phyloP scores from a whole-genome alignment of 441 rosid genomes.

The Gossypium davidsonii region DNA sequence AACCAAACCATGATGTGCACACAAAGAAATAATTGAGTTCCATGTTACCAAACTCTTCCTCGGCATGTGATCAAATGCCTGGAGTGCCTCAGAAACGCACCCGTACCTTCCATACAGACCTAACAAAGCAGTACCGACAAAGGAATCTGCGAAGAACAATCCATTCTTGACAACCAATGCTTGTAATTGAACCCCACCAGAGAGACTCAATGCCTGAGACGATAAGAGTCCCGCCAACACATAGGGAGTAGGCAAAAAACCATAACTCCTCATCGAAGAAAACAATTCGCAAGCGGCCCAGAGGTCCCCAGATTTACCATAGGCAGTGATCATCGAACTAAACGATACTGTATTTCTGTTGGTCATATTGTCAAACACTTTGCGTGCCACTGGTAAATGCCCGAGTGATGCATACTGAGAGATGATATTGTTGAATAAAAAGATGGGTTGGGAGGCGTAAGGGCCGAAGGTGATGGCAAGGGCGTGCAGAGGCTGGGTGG shows the following conservation, averaged over 20 bases:
- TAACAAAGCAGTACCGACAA: slow-evolving; percentile 61
- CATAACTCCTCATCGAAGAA: slow-evolving; percentile 42
- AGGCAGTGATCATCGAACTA: slow-evolving; percentile 43
- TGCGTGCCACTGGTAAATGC: slow-evolving; percentile 32
- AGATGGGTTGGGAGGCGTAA: slow-evolving; percentile 39
- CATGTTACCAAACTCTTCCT: slow-evolving; percentile 59
- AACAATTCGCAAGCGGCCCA: slow-evolving; percentile 41
- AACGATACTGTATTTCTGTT: slow-evolving; percentile 44
- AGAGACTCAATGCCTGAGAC: slow-evolving; percentile 30
- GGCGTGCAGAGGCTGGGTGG: slow-evolving; percentile 57
- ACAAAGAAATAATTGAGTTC: slow-evolving; percentile 61
- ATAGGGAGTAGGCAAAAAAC: slow-evolving; percentile 43
- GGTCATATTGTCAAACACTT: slow-evolving; percentile 61
- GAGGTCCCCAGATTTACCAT: slow-evolving; percentile 28
- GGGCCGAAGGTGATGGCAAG: slow-evolving; percentile 41
- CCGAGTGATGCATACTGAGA: slow-evolving; percentile 24
- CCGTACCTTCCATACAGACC: slow-evolving; percentile 59
- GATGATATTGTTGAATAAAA: slow-evolving; percentile 49
- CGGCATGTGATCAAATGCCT: slow-evolving; percentile 59
- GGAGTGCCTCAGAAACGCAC: slow-evolving; percentile 36
- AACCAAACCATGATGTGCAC: slow-evolving; percentile 43
- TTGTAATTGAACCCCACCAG: slow-evolving; percentile 52
- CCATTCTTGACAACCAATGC: slow-evolving; percentile 56
- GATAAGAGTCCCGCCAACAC: slow-evolving; percentile 58
- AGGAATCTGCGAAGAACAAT: slow-evolving; percentile 46